Evolutionary conservation across 495 filamentous ascomycete genomes (phyloP), one percentile per base, ranked within the genome.

Genomic region (Trichoderma asperelloides): DNA sequence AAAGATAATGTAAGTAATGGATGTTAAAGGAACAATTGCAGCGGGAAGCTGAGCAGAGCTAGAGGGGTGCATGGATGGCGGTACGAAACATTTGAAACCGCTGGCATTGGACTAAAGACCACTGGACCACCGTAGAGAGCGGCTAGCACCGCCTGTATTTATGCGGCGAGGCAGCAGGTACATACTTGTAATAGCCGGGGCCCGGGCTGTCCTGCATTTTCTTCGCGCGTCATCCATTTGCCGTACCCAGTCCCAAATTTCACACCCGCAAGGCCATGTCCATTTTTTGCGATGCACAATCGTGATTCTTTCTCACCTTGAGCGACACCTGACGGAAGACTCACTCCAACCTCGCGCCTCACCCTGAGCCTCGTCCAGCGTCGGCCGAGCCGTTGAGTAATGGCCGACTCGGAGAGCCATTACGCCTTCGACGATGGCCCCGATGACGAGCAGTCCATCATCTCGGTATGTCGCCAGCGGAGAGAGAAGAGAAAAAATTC

Each of bases 381-480:
- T 2, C 25, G 51, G 33, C 15, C 62, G 27, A 40, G 27, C 28
- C 15, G 43, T 63, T 55, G 47, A 63, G 69, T 66, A 77, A 86
- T 86, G 84, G 84, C 81, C 74, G 77, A 81, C 74, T 76, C 80
- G 70, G 79, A 79, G 70, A 75, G 75, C 70, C 77, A 80, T 70
- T 77, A 86, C 84, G 82, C 77, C 64, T 81, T 80, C 70, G 80
- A 83, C 71, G 74, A 76, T 70, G 71, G 75, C 74, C 73, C 76
- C 63, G 82, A 81, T 66, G 82, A 85, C 69, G 78, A 81, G 66
- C 71, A 74, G 57, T 79, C 78, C 62, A 79, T 85, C 65, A 80
- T 86, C 71, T 85, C 81, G 72, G 84, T 86, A 77, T 72, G 76
- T 67, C 45, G 45, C 45, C n/a, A n/a, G n/a, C n/a, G n/a, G n/a